Evolutionary conservation across 2,329 filamentous ascomycete genomes (phyloP), one percentile per base, ranked within the genome.

Genomic region (Aspergillus oerlinghausenensis): DNA sequence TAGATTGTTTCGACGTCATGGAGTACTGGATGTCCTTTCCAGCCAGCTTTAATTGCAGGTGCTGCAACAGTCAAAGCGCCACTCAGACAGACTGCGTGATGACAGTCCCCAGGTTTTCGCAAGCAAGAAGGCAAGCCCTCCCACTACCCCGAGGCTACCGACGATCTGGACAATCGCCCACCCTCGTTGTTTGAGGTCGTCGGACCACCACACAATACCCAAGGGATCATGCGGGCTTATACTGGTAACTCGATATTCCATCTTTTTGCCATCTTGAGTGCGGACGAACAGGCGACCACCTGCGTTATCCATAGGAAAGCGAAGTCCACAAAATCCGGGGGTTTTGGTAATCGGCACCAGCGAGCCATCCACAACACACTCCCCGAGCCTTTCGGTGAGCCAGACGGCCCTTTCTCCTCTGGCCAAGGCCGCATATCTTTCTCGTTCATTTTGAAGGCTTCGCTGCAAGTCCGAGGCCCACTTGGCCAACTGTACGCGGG

Each of bases 381-480:
- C 86, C 21, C 84, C 83, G 1, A 91, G 76, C 54, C 79, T 77
- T 67, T 88, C 83, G 0, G 84, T 85, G 32, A 90, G 77, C 88
- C 88, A 92, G 28, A 85, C 77, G 3, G 86, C 85, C 38, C 87
- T 77, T 68, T 92, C 85, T 23, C 79, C 82, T 23, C 81, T 79
- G 3, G 83, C 81, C 0, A 89, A 75, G 7, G 81, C 77, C 59
- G 88, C 85, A 59, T 87, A 92, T 62, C 84, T 78, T 28, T 84
- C 82, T n/a, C 86, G 82, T 70, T 94, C 90, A 56, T 87, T 87
- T 28, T 85, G 82, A 1, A 94, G 77, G 66, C 88, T 90, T 55
- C 85, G 84, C 69, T 95, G 90, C 0, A 96, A 79, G 64, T 94
- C 89, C 7, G 85, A 82, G 0, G 91, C 90, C 91, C 91, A 96